Evolutionary conservation across 441 rosid species (phyloP).

Genomic region (Gossypium trilobum): DNA sequence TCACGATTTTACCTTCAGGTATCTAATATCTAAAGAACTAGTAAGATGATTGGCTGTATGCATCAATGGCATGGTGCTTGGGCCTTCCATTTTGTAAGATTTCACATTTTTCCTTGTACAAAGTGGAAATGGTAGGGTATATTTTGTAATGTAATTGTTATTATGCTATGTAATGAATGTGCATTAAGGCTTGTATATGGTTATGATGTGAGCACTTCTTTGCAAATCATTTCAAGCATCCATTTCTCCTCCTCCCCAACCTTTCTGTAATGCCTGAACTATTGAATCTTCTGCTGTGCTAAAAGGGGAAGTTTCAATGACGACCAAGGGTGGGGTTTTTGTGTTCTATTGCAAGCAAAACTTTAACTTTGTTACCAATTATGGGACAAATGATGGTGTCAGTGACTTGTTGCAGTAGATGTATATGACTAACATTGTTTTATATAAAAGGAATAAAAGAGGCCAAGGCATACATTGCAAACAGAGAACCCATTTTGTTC

Average conservation of each 20-base stretch:
- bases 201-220: not conserved
- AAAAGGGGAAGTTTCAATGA: conserved; percentile 19
- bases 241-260: not conserved
- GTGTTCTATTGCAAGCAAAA: conserved; percentile 18
- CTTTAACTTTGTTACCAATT: conserved; percentile 6
- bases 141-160: conserved; percentile 15
- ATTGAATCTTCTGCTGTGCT: conserved; percentile 6
- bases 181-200: not conserved
- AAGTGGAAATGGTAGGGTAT: conserved; percentile 24
- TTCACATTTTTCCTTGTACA: conserved; percentile 24
- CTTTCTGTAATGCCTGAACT: not conserved
- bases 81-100: conserved; percentile 13
- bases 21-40: conserved; percentile 69
- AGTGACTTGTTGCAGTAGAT: not conserved
- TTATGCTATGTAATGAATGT: conserved; percentile 8
- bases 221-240: not conserved
- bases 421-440: no score
- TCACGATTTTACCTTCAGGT: conserved; percentile 71
- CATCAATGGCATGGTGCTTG: not conserved
- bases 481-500: conserved; percentile 46
- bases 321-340: not conserved
- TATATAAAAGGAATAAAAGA: no score
- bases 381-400: conserved; percentile 25
- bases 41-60: conserved; percentile 34
- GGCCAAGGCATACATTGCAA: conserved; percentile 28